phyloP scores from a whole-genome alignment of 805 yeast species.

The Teunomyces aglyptinius region DNA sequence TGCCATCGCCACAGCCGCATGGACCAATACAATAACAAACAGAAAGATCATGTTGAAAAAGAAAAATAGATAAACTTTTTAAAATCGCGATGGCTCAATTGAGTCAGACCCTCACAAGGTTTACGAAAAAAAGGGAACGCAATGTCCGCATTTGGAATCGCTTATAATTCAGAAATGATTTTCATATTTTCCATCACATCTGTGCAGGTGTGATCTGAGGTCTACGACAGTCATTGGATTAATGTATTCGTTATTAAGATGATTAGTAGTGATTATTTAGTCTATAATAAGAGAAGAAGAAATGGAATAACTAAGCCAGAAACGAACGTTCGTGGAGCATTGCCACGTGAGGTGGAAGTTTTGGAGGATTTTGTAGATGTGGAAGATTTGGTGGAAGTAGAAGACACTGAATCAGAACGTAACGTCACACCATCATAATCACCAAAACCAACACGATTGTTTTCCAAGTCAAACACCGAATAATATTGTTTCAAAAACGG shows the following conservation, averaged over 20 bases:
- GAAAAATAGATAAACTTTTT: too few relatives aligned
- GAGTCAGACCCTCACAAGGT: too few relatives aligned
- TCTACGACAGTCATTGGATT: slow-evolving; percentile 55
- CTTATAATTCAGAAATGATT: too few relatives aligned
- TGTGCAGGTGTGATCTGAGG: slow-evolving; percentile 61
- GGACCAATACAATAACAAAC: background rate
- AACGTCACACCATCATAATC: slow-evolving; percentile 1
- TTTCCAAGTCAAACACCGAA: slow-evolving; percentile 55
- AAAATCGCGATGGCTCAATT: too few relatives aligned
- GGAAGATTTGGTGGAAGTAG: background rate
- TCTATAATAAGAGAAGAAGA: background rate
- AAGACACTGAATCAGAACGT: too few relatives aligned
- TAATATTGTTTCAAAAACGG: slow-evolving; percentile 55
- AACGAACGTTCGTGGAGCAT: background rate
- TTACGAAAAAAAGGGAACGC: too few relatives aligned
- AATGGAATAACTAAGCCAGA: background rate
- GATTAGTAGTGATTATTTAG: slow-evolving; percentile 63
- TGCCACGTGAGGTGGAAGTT: background rate
- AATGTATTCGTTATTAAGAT: slow-evolving; percentile 57
- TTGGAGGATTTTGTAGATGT: background rate
- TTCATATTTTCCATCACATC: slow-evolving; percentile 15
- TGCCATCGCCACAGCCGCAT: background rate
- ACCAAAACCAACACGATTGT: slow-evolving; percentile 50
- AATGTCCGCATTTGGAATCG: too few relatives aligned
- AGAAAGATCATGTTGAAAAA: too few relatives aligned